These are phyloP conservation scores for Talaromyces sp. DNA, from an alignment of 2,329 filamentous ascomycete species.

Conservation along the genomic window DNA sequence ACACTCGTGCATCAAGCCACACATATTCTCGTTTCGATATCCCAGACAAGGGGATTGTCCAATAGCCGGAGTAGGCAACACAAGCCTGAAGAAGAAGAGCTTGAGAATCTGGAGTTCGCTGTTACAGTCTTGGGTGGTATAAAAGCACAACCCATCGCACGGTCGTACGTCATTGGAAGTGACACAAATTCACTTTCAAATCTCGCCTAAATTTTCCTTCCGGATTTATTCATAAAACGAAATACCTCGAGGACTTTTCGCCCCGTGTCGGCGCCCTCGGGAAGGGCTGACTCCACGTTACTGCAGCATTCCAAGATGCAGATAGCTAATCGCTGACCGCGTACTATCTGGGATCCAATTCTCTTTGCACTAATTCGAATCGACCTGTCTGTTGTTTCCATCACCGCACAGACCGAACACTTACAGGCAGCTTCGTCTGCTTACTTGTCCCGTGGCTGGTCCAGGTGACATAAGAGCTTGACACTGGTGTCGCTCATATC, in stretches of 20 bases:
- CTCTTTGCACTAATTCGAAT: conserved; percentile 25
- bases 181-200: conserved; percentile 1
- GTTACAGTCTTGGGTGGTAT: conserved; percentile 10
- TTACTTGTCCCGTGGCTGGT: conserved; percentile 35
- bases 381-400: conserved; percentile 18
- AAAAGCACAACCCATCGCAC: conserved; percentile 7
- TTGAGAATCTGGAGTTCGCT: neutral
- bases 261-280: conserved; percentile 36
- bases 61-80: neutral
- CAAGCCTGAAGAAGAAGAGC: neutral
- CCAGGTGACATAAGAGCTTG: conserved; percentile 39
- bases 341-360: conserved; percentile 38
- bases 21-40: neutral
- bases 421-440: conserved; percentile 17
- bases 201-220: neutral
- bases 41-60: neutral
- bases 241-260: conserved; percentile 4
- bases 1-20: neutral
- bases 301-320: conserved; percentile 43
- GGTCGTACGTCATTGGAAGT: conserved; percentile 14
- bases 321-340: conserved; percentile 38
- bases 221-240: neutral
- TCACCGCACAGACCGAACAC: conserved; percentile 17
- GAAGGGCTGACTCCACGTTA: conserved; percentile 39
- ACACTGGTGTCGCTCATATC: conserved; percentile 29